These are phyloP conservation scores for Leishmania amazonensis DNA, from an alignment of 208 protist species.

Conservation along the genomic window DNA sequence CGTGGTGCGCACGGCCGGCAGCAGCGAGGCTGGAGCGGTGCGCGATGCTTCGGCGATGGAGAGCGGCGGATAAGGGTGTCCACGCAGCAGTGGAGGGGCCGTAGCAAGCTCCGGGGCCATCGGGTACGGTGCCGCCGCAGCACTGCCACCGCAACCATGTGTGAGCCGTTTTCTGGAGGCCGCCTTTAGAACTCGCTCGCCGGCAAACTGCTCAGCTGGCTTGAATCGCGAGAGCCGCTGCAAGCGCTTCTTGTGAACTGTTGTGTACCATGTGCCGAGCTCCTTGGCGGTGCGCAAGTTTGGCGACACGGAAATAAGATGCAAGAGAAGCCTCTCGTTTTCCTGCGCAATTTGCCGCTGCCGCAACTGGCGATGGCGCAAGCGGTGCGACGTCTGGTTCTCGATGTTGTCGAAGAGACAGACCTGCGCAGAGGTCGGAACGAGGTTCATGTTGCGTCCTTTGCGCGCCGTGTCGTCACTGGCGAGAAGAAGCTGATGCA, in stretches of 20 bases:
- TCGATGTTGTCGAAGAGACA: conserved; percentile 33
- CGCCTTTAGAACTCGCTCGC: conserved; percentile 38
- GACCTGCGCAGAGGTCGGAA: conserved; percentile 34
- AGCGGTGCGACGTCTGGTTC: conserved; percentile 41
- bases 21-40: conserved; percentile 31
- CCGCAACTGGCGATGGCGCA: conserved; percentile 21
- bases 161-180: background rate
- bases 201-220: conserved; percentile 53
- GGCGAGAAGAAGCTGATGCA: conserved; percentile 42
- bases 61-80: conserved; percentile 36
- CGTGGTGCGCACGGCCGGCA: conserved; percentile 32
- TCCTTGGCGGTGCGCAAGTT: conserved; percentile 35
- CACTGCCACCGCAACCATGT: background rate
- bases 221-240: conserved; percentile 48
- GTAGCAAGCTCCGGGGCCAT: background rate
- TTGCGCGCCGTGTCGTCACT: conserved; percentile 33
- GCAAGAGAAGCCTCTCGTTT: conserved; percentile 41
- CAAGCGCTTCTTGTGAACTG: conserved; percentile 47
- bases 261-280: conserved; percentile 51
- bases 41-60: conserved; percentile 31
- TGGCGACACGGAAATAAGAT: conserved; percentile 39
- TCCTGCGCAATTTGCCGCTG: conserved; percentile 21
- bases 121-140: background rate
- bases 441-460: conserved; percentile 48
- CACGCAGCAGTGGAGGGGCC: conserved; percentile 35